Base-by-base conservation (phyloP, 2,329 filamentous ascomycete genomes). In the Pestalotiopsis sp. region DNA sequence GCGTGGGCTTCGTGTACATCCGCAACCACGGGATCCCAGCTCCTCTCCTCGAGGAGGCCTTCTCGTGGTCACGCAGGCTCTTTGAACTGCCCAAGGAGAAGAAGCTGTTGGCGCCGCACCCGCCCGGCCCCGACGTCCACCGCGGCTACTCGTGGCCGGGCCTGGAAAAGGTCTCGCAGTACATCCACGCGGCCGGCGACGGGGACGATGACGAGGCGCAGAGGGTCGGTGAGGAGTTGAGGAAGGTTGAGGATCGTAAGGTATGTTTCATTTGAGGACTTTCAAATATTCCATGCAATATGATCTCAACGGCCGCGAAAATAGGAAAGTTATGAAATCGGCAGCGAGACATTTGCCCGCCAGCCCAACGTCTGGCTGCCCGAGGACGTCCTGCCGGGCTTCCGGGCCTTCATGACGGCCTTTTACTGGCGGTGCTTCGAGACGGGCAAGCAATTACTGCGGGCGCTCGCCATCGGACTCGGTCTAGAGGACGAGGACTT, bases 81-180 rank as follows among this genome's bases (percentile, higher is more conserved):
- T 80, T 80, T 36, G 76, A 75, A 65, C 71, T 81, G 12, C 74
- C 78, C 1, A 23, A 73, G 4, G 77, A 80, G 65, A 73, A 74
- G 57, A 79, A 80, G 68, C 79, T 80, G 78, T 73, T 77, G 58
- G 79, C 78, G 41, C 78, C 78, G 38, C 78, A 80, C 67, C 78
- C 78, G 11, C 74, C 75, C 65, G 85, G 85, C 9, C 83, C 82
- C 69, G 79, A 77, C 11, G 80, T 86, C 2, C 85, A 88, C 73
- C 81, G 86, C 62, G 86, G 86, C n/a, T 88, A 88, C 72, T 87
- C 85, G 1, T 85, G 84, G 81, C 84, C 85, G 0, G 86, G 86
- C 0, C 72, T 86, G 64, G 86, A 88, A 75, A 87, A 87, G 71
- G 85, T 86, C 4, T 84, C 84, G 12, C 83, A 84, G 71, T 80